These are phyloP conservation scores for Lachancea sp. DNA, from an alignment of 805 yeast genomes.

Conservation along the genomic window DNA sequence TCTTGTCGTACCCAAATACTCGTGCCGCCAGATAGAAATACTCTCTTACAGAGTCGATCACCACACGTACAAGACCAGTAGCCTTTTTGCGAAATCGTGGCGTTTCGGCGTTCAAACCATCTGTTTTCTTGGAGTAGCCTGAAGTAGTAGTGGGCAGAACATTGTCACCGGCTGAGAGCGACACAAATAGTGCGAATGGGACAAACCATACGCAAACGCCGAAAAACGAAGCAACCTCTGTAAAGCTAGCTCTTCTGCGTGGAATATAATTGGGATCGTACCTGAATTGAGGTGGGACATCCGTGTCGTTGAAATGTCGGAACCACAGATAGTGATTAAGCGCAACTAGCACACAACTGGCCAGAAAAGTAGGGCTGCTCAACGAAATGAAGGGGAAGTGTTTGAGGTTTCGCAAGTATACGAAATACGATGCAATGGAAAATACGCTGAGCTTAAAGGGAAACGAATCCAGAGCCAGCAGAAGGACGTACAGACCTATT, in stretches of 20 bases:
- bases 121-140: conserved; percentile 26
- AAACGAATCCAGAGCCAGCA: conserved; percentile 71
- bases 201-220: conserved; percentile 91
- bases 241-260: conserved; percentile 69
- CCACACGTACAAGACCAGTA: conserved; percentile 65
- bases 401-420: conserved; percentile 70
- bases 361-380: conserved; percentile 61
- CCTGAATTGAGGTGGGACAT: conserved; percentile 60
- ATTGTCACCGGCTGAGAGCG: conserved; percentile 87
- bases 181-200: conserved; percentile 87
- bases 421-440: conserved; percentile 60
- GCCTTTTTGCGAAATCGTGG: conserved; percentile 36
- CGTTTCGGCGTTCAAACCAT: conserved; percentile 30
- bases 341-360: conserved; percentile 66
- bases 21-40: conserved; percentile 39
- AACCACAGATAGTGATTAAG: conserved; percentile 89
- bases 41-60: conserved; percentile 48
- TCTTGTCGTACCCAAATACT: conserved; percentile 59
- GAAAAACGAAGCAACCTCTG: conserved; percentile 92
- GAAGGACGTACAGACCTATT: conserved; percentile 46
- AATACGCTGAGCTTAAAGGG: conserved; percentile 64
- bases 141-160: conserved; percentile 55
- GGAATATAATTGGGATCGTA: conserved; percentile 53
- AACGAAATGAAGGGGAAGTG: conserved; percentile 80
- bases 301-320: conserved; percentile 62